These are phyloP conservation scores for Starmerella potacharoeniae DNA, from an alignment of 805 yeast species.

Conservation along the genomic window DNA sequence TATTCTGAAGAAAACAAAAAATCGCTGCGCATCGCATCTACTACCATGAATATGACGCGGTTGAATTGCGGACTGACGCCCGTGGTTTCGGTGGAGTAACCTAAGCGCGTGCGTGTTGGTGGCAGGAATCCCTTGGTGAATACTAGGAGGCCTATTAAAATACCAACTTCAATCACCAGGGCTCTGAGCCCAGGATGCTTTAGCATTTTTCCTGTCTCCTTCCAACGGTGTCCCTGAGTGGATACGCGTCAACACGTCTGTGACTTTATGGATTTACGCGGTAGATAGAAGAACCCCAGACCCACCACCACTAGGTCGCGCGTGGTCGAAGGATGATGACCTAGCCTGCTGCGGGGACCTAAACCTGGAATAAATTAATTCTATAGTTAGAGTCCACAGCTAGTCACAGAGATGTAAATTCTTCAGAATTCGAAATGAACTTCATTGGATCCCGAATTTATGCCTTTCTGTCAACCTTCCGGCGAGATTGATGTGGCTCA, in stretches of 20 bases:
- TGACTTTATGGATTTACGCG: too few relatives aligned
- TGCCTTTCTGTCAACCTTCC: too few relatives aligned
- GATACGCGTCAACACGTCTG: too few relatives aligned
- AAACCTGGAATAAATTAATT: neutral
- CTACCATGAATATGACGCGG: conserved; percentile 66
- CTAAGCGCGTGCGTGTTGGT: conserved; percentile 65
- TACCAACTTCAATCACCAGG: conserved; percentile 24
- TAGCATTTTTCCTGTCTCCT: neutral
- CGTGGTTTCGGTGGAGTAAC: conserved; percentile 27
- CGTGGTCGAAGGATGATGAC: neutral
- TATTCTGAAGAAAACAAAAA: conserved; percentile 62
- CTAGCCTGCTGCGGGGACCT: neutral
- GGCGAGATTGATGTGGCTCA: too few relatives aligned
- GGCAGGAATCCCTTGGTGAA: conserved; percentile 87
- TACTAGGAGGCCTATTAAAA: conserved; percentile 44
- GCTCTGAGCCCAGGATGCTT: neutral
- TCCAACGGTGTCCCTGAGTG: neutral
- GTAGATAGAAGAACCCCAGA: too few relatives aligned
- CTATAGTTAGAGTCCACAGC: neutral
- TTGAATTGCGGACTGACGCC: conserved; percentile 40
- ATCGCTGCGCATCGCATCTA: conserved; percentile 88
- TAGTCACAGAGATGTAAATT: too few relatives aligned
- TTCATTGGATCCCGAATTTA: too few relatives aligned
- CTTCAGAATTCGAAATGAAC: too few relatives aligned
- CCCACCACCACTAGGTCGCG: too few relatives aligned